Evolutionary conservation across 257 asterid species (phyloP), one percentile per base, ranked within the genome.

Genomic region (Verbena officinalis): DNA sequence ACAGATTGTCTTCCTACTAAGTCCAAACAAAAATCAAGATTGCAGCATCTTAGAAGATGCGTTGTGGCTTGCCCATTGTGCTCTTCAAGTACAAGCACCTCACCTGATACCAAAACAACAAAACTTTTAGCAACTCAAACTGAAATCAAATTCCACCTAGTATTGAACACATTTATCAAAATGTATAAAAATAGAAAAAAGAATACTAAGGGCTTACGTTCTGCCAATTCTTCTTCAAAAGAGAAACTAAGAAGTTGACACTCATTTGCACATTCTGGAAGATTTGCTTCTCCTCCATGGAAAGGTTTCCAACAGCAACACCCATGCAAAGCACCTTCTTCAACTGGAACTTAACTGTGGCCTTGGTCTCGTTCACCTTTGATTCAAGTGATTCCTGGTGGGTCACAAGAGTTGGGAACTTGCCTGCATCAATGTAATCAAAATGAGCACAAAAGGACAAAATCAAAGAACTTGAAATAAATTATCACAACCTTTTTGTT

Each of bases 261-360:
- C 86, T 81, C 86, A 81, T 81, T 66, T 81, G 83, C 34, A 81
- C 77, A 5, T 81, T 81, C 9, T 81, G 83, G 42, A 81, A 81
- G 24, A 81, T 70, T 54, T 81, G 86, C 64, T 81, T 81, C 78
- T 81, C 87, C 38, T 81, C 87, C 87, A 81, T 81, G 70, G 16
- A 66, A 3, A 76, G 78, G 71, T 81, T 81, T 3, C 84, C 84
- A 17, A 81, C 87, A 31, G 84, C 87, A 20, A 82, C 84, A 12
- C 87, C 84, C 84, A 82, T 82, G 75, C 84, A 82, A 0, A 82
- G 84, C 6, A 82, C 87, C 71, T 78, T 82, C 56, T 78, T 82
- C 72, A 82, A 19, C 31, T 78, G 87, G 63, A 82, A 82, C 74
- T 82, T 82, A 2, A 78, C 78, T 0, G 84, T 82, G 0, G 82